Percentiles rank a stretch among this genome's conserved stretches.
phyloP scores from a whole-genome alignment of 1,139 yeast species.

The Magnusiomyces ingens region DNA sequence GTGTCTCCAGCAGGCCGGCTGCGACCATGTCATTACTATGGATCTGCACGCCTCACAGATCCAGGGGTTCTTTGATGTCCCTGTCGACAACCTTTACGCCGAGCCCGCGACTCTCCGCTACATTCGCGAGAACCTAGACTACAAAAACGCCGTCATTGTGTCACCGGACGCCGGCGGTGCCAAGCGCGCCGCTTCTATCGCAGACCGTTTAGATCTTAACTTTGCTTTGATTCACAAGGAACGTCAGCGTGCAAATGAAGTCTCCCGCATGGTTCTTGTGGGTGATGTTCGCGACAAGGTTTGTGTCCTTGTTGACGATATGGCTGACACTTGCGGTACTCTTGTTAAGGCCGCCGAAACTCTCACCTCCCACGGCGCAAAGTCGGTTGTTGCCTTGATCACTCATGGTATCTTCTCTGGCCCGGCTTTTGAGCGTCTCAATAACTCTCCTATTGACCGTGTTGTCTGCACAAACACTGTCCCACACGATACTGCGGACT shows the following conservation, averaged over 20 bases:
- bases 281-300: slow-evolving; percentile 86
- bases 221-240: slow-evolving; percentile 96
- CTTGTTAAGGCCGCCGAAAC: slow-evolving; percentile 92
- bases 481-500: slow-evolving; percentile 66
- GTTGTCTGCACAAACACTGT: slow-evolving; percentile 93
- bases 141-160: slow-evolving; percentile 65
- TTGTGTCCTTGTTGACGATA: slow-evolving; percentile 89
- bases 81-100: slow-evolving; percentile 92
- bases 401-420: slow-evolving; percentile 93
- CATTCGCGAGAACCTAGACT: slow-evolving; percentile 60
- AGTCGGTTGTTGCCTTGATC: slow-evolving; percentile 83
- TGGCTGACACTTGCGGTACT: slow-evolving; percentile 99
- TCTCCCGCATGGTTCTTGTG: slow-evolving; percentile 87
- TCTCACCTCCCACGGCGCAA: slow-evolving; percentile 69
- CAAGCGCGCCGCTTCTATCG: slow-evolving; percentile 90
- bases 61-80: slow-evolving; percentile 95
- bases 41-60: slow-evolving; percentile 99
- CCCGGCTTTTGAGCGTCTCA: slow-evolving; percentile 74
- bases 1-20: slow-evolving; percentile 90
- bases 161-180: slow-evolving; percentile 99
- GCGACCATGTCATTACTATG: slow-evolving; percentile 95
- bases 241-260: slow-evolving; percentile 90
- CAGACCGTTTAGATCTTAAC: slow-evolving; percentile 83
- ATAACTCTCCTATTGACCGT: slow-evolving; percentile 64
- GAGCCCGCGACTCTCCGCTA: slow-evolving; percentile 90